phyloP scores from a whole-genome alignment of 225 moss, liverwort and hornwort species.

The Takakia lepidozioides region DNA sequence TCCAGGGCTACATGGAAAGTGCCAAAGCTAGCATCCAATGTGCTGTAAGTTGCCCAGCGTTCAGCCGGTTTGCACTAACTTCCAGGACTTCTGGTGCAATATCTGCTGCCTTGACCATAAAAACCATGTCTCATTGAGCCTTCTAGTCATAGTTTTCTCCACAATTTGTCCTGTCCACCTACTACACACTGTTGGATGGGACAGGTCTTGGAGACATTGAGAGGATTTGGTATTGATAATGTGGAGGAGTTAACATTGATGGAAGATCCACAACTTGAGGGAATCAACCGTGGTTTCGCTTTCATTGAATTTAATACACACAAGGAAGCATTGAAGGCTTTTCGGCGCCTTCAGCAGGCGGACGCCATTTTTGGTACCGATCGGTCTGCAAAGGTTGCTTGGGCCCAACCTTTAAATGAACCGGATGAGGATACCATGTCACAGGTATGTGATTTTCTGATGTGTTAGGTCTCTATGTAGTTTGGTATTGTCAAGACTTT shows the following conservation, averaged over 20 bases:
- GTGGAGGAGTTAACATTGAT: slow-evolving; percentile 44
- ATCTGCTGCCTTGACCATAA: too few relatives aligned
- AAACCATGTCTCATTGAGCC: too few relatives aligned
- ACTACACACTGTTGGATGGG: slow-evolving; percentile 1
- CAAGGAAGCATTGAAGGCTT: slow-evolving; percentile 44
- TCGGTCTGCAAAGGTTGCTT: slow-evolving; percentile 49
- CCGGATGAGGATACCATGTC: slow-evolving; percentile 49
- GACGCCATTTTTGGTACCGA: slow-evolving; percentile 42
- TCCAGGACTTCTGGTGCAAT: too few relatives aligned
- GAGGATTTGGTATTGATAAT: slow-evolving; percentile 22
- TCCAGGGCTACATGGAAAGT: too few relatives aligned
- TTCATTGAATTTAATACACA: slow-evolving; percentile 44
- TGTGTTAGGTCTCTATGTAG: too few relatives aligned
- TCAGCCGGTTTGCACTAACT: too few relatives aligned
- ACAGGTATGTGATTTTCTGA: too few relatives aligned
- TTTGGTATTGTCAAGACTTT: too few relatives aligned
- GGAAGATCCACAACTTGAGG: slow-evolving; percentile 45
- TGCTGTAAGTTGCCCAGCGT: too few relatives aligned
- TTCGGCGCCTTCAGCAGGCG: slow-evolving; percentile 42
- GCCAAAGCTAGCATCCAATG: too few relatives aligned
- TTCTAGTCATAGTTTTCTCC: too few relatives aligned
- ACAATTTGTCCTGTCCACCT: too few relatives aligned
- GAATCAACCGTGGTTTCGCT: slow-evolving; percentile 45
- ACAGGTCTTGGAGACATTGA: slow-evolving; percentile 40
- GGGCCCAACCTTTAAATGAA: slow-evolving; percentile 51